Evolutionary conservation across 2,329 filamentous ascomycete genomes (phyloP), one percentile per base, ranked within the genome.

Genomic region (Septoria petroselini): DNA sequence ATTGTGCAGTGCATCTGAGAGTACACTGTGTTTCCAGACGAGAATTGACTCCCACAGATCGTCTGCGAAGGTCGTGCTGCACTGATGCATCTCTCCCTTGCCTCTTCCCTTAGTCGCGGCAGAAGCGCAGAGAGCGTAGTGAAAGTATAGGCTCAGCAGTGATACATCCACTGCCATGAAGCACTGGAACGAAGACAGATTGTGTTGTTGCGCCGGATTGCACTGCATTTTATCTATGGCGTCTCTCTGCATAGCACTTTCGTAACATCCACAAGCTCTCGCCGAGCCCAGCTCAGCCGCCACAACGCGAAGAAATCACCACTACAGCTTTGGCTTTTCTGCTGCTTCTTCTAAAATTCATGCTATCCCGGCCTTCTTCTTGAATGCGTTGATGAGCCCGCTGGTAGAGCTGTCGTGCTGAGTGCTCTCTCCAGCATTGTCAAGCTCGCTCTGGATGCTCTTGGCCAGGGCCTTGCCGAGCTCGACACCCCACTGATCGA

Each of bases 401-500:
- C 84, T 88, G 8, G 93, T 98, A 64, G 87, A 93, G 55, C 82
- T 76, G 70, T 98, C 93, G 73, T 98, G 93, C 51, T 79, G 81
- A 52, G 76, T 75, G 47, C 83, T 83, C 62, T 81, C 82, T 54
- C 82, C 87, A n/a, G 79, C 71, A 67, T 85, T 79, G 59, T 96
- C 90, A 52, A 98, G 80, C 78, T 98, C 93, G 65, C 73, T 70
- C 57, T 74, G 68, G 51, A 72, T 80, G 67, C 77, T 78, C 73
- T 79, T 97, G 55, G 93, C 93, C 60, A 98, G 77, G 33, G 86
- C 84, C 85, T 98, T 98, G 71, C 93, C 93, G 55, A 98, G 78
- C 79, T 98, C 93, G 37, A 98, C 93, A 74, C 93, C 93, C 93
- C 93, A 98, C 79, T 98, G 93, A 76, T 98, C 93, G 69, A 97